These are phyloP conservation scores for Stagonosporopsis rhizophila DNA, from an alignment of 2,329 filamentous ascomycete genomes.

Conservation along the genomic window DNA sequence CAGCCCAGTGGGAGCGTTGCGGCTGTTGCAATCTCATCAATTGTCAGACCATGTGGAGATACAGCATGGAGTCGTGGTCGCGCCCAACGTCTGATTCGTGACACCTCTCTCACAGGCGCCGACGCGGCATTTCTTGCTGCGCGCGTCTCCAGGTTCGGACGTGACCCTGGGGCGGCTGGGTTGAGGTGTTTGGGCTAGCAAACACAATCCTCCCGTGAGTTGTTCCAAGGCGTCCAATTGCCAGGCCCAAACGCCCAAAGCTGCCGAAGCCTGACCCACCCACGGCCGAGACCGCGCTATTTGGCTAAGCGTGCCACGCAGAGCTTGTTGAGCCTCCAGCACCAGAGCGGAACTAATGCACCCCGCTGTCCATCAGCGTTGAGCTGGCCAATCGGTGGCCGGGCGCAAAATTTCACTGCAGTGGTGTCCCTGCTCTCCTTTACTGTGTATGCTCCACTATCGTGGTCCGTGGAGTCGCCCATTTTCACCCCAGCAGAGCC, in stretches of 20 bases:
- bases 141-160: neutral
- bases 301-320: conserved; percentile 25
- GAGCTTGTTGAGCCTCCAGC: conserved; percentile 38
- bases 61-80: neutral
- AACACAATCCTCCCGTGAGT: conserved; percentile 34
- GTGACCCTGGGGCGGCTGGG: conserved; percentile 5
- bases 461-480: conserved; percentile 2
- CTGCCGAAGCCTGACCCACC: conserved; percentile 17
- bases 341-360: conserved; percentile 32
- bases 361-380: conserved; percentile 29
- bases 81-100: neutral
- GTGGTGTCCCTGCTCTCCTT: conserved; percentile 17
- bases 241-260: neutral
- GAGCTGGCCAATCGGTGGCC: conserved; percentile 23
- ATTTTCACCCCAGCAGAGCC: conserved; percentile 11
- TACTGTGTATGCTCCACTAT: conserved; percentile 15
- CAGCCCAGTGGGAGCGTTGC: conserved; percentile 1
- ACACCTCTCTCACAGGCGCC: neutral
- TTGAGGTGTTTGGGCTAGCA: conserved; percentile 6
- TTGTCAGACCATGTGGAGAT: conserved; percentile 8
- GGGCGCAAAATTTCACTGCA: conserved; percentile 35
- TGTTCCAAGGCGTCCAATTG: conserved; percentile 23
- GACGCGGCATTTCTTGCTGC: conserved; percentile 1
- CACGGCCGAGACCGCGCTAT: conserved; percentile 25
- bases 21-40: conserved; percentile 7